Conservation (phyloP, 1,139 yeast genomes). For the Magnusiomyces tetraspermus region DNA sequence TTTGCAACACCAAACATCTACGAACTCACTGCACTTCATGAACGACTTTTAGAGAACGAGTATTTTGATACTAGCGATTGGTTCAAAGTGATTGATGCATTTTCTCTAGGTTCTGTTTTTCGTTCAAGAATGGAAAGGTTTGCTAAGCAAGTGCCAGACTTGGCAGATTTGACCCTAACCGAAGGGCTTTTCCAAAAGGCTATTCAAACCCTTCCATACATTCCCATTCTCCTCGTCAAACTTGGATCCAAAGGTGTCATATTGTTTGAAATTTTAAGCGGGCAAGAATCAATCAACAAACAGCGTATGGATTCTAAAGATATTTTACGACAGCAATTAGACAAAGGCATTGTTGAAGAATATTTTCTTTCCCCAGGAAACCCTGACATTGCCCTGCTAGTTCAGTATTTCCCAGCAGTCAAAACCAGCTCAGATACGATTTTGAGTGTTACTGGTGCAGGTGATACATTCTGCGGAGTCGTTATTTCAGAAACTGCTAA, state of each 20-base stretch:
- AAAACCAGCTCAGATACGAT: conserved; percentile 25
- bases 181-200: conserved; percentile 60
- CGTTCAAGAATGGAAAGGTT: conserved; percentile 36
- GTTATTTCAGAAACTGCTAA: conserved; percentile 34
- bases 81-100: conserved; percentile 63
- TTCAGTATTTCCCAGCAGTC: conserved; percentile 50
- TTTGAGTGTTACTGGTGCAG: conserved; percentile 58
- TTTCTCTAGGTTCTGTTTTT: conserved; percentile 44
- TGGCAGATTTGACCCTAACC: conserved; percentile 25
- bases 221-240: conserved; percentile 60
- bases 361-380: conserved; percentile 11
- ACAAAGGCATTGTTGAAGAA: conserved; percentile 11
- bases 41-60: conserved; percentile 40
- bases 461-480: conserved; percentile 55
- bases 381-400: conserved; percentile 40
- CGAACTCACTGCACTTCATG: conserved; percentile 51
- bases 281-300: neutral
- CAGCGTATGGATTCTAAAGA: neutral
- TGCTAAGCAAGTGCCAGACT: conserved; percentile 26
- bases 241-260: conserved; percentile 60
- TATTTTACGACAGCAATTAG: neutral
- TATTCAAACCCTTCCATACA: conserved; percentile 59
- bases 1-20: conserved; percentile 59
- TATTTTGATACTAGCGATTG: conserved; percentile 56
- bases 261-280: conserved; percentile 31